These are phyloP conservation scores for Fusarium austroafricanum DNA, from an alignment of 2,329 filamentous ascomycete species.

Conservation along the genomic window DNA sequence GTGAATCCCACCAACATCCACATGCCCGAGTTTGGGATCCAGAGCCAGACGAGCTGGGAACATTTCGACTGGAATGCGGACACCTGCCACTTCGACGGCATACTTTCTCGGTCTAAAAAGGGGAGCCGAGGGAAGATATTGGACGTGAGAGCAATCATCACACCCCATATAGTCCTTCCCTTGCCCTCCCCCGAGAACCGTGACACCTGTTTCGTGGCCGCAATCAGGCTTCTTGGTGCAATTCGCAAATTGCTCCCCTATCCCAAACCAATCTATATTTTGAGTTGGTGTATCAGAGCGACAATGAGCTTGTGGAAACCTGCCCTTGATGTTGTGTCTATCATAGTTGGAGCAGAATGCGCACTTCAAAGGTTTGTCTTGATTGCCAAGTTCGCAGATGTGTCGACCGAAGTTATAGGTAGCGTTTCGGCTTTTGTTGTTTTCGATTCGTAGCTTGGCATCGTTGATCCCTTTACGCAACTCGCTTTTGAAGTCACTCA, in stretches of 20 bases:
- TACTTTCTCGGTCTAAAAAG: background rate
- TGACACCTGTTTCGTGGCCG: conserved; percentile 11
- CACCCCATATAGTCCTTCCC: conserved; percentile 16
- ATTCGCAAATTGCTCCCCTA: too few species aligned
- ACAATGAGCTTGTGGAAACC: background rate
- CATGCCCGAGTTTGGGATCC: conserved; percentile 22
- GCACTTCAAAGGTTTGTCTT: conserved; percentile 4
- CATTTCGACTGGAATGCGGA: conserved; percentile 17
- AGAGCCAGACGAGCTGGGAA: conserved; percentile 23
- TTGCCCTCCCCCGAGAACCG: conserved; percentile 8
- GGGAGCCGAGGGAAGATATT: background rate
- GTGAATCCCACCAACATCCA: conserved; percentile 26
- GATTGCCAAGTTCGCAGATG: conserved; percentile 11
- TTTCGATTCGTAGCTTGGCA: background rate
- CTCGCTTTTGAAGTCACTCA: conserved; percentile 3
- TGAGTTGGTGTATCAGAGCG: background rate
- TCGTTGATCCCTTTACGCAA: background rate
- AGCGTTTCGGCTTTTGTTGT: background rate
- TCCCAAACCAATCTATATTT: too few species aligned
- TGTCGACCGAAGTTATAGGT: background rate
- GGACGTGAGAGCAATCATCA: conserved; percentile 9
- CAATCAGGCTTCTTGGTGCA: background rate
- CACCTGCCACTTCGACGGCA: conserved; percentile 8
- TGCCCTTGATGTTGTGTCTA: too few species aligned
- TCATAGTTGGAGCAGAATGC: background rate